These are phyloP conservation scores for Yarrowia galli DNA, from an alignment of 1,139 yeast species.

Conservation along the genomic window DNA sequence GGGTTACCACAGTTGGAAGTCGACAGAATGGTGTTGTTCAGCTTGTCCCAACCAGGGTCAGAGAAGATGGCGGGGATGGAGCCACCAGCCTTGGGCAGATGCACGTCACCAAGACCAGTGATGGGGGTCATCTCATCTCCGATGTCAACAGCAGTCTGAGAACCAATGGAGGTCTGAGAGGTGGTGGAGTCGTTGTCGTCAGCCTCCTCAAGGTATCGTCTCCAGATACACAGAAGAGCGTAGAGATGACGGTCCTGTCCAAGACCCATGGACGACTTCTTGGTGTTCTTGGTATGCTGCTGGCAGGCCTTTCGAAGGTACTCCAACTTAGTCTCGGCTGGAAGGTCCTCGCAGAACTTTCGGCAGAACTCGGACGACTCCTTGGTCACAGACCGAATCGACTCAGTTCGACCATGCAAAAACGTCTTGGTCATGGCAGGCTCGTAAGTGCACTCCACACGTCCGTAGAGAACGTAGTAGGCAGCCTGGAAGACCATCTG, in stretches of 20 bases:
- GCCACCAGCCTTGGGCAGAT: slow-evolving; percentile 41
- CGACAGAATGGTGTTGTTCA: slow-evolving; percentile 71
- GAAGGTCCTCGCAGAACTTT: slow-evolving; percentile 77
- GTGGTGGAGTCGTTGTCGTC: slow-evolving; percentile 43
- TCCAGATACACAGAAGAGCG: slow-evolving; percentile 90
- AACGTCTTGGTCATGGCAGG: slow-evolving; percentile 94
- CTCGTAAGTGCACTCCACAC: slow-evolving; percentile 91
- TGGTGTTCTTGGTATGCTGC: slow-evolving; percentile 73
- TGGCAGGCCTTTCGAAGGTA: slow-evolving; percentile 71
- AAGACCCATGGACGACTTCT: slow-evolving; percentile 71
- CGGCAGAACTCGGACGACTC: slow-evolving; percentile 85
- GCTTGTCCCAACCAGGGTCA: slow-evolving; percentile 75
- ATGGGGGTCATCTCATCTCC: slow-evolving; percentile 29
- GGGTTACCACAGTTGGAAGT: slow-evolving; percentile 86
- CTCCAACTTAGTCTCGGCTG: slow-evolving; percentile 67
- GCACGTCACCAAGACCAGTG: slow-evolving; percentile 35
- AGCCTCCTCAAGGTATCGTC: slow-evolving; percentile 64
- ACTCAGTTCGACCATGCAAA: slow-evolving; percentile 92
- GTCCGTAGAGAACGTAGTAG: slow-evolving; percentile 89
- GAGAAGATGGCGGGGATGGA: slow-evolving; percentile 72
- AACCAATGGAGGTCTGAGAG: slow-evolving; percentile 26
- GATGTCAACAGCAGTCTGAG: slow-evolving; percentile 33
- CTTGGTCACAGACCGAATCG: slow-evolving; percentile 80
- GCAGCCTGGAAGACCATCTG: slow-evolving; percentile 96
- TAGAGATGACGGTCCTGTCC: slow-evolving; percentile 92